Evolutionary conservation across 768 basidiomycete genomes (phyloP), one percentile per base, ranked within the genome.

Genomic region (Pleurotus pulmonarius): DNA sequence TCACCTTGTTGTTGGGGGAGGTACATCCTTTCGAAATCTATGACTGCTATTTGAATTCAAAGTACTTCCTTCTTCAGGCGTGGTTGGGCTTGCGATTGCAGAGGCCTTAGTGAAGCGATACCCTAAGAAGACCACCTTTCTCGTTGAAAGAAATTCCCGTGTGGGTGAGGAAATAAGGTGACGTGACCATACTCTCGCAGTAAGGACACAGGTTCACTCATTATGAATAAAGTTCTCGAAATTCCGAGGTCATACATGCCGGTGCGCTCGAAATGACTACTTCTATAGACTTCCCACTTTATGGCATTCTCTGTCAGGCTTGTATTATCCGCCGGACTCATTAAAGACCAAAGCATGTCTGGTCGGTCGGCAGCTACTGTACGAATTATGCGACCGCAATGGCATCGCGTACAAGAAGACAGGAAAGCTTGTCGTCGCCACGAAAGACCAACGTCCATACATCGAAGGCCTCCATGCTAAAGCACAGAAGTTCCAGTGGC

Each of bases 191-290:
- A 6, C 44, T 34, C 25, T 47, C 11, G 13, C 1, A n/a, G n/a
- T 44, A 13, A 13, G n/a, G 12, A 44, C 11, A 11, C 25, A 24
- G 13, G n/a, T 12, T 55, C 22, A n/a, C 9, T 20, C 39, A 25
- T 44, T 37, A 40, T 49, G 38, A 54, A 15, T 38, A 13, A 1
- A 94, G 94, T 68, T 94, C 92, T 40, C 83, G 95, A 13, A 97
- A 96, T 68, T 95, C 94, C 0, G 95, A 97, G 65, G 95, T 98
- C 20, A 89, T 98, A 24, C 95, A 98, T 73, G 87, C 91, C 58
- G 94, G 90, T 85, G 65, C 43, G 66, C 58, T 20, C 18, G 3
- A 34, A 20, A 26, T 7, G 25, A 38, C 39, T 24, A 49, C 15
- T 9, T 34, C 38, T 46, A n/a, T 20, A 9, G 4, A 20, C 6